Evolutionary conservation across 805 yeast species (phyloP).

Genomic region (Wickerhamomyces silvicola): DNA sequence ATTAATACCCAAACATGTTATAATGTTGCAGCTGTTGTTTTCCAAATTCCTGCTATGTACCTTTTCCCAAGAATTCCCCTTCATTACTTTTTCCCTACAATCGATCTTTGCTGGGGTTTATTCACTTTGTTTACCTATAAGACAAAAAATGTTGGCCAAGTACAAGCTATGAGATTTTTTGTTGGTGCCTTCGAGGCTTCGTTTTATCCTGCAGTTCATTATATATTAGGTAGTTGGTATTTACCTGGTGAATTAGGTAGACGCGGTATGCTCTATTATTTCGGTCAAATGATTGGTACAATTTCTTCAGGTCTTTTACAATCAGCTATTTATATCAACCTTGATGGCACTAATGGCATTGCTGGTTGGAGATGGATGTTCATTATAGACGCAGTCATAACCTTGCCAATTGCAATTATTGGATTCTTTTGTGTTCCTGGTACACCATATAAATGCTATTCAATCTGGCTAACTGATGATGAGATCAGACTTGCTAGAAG

Average conservation of each 20-base stretch:
- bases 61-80: constrained; percentile 48
- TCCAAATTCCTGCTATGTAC: constrained; percentile 57
- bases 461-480: constrained; percentile 45
- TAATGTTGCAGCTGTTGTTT: constrained; percentile 50
- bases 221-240: constrained; percentile 51
- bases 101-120: constrained; percentile 60
- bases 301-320: constrained; percentile 59
- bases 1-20: constrained; percentile 52
- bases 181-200: constrained; percentile 62
- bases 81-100: constrained; percentile 37
- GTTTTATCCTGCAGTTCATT: constrained; percentile 49
- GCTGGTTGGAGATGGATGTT: constrained; percentile 73
- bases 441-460: constrained; percentile 51
- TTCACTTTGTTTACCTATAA: constrained; percentile 52
- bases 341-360: constrained; percentile 47
- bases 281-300: constrained; percentile 56
- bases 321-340: constrained; percentile 40
- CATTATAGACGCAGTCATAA: constrained; percentile 56
- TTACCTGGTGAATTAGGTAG: constrained; percentile 48
- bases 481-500: constrained; percentile 47
- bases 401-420: constrained; percentile 48
- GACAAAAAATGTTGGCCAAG: constrained; percentile 37
- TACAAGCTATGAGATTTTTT: constrained; percentile 54
- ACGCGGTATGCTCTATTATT: constrained; percentile 52
- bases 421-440: constrained; percentile 58